phyloP scores from a whole-genome alignment of 2,329 filamentous ascomycete species.

The Aspergillus pseudoviridinutans region DNA sequence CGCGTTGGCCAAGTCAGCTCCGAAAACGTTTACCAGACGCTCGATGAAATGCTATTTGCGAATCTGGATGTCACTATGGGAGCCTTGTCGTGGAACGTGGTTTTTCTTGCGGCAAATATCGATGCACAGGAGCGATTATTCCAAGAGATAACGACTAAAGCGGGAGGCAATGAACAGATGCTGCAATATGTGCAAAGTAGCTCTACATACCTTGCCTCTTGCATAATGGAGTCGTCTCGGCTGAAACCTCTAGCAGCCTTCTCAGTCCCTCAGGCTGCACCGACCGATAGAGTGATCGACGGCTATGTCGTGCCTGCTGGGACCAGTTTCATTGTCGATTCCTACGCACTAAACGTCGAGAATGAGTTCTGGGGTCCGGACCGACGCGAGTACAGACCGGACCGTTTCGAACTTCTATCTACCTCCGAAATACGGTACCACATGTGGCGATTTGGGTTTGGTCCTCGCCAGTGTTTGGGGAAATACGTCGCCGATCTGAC shows the following conservation, averaged over 20 bases:
- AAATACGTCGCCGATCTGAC: slow-evolving; percentile 7
- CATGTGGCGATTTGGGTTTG: slow-evolving; percentile 2
- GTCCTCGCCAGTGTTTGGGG: slow-evolving; percentile 1
- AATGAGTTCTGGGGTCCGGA: slow-evolving; percentile 10
- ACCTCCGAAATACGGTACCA: not conserved
- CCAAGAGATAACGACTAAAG: no score
- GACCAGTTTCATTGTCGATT: slow-evolving; percentile 40
- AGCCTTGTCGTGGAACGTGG: not conserved
- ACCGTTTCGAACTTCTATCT: slow-evolving; percentile 7
- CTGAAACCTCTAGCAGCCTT: slow-evolving; percentile 36
- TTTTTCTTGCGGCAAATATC: no score
- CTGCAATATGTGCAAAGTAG: not conserved
- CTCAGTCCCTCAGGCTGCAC: slow-evolving; percentile 36
- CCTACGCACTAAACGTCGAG: slow-evolving; percentile 35
- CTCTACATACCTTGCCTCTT: slow-evolving; percentile 22
- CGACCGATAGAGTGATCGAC: slow-evolving; percentile 25
- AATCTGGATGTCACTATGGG: slow-evolving; percentile 42
- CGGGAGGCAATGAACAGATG: not conserved
- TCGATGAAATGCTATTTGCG: slow-evolving; percentile 44
- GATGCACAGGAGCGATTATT: no score
- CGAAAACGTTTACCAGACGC: slow-evolving; percentile 8
- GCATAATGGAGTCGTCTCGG: no score
- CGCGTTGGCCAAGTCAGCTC: no score
- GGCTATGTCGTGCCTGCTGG: slow-evolving; percentile 34
- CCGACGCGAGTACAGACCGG: slow-evolving; percentile 12